These are phyloP conservation scores for Tetrapisispora fleetii DNA, from an alignment of 805 yeast species.

Conservation along the genomic window DNA sequence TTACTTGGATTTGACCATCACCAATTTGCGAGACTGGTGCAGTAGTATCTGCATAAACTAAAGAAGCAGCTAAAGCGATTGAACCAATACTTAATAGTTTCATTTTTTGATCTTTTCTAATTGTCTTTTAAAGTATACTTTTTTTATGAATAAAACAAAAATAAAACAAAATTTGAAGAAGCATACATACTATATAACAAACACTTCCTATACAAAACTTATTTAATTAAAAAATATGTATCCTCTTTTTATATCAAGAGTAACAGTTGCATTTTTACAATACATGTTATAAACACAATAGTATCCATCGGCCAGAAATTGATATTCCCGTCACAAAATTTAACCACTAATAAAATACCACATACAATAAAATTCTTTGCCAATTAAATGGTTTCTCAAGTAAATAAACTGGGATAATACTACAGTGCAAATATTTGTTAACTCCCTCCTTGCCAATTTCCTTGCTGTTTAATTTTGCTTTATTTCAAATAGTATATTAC, in stretches of 20 bases:
- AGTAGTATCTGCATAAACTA: neutral
- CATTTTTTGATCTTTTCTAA: neutral
- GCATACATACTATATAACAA: neutral
- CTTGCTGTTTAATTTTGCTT: too few relatives aligned
- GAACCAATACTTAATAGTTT: neutral
- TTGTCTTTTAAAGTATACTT: neutral
- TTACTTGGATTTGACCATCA: slow-evolving; percentile 4
- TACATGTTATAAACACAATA: neutral
- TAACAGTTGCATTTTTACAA: neutral
- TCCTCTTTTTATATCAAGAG: neutral
- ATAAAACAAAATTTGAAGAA: neutral
- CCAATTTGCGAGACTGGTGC: slow-evolving; percentile 2
- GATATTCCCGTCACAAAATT: neutral
- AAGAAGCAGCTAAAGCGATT: neutral
- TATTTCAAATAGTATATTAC: too few relatives aligned
- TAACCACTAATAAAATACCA: neutral
- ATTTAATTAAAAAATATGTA: neutral
- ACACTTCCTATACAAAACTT: neutral
- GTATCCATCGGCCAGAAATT: neutral
- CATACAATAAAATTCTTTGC: neutral
- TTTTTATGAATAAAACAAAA: too few relatives aligned
- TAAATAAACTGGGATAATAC: neutral
- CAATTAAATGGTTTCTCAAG: neutral
- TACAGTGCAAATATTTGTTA: neutral
- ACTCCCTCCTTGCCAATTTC: too few relatives aligned